Conservation (phyloP, 2,329 filamentous ascomycete species). For the Albophoma yamanashiensis region DNA sequence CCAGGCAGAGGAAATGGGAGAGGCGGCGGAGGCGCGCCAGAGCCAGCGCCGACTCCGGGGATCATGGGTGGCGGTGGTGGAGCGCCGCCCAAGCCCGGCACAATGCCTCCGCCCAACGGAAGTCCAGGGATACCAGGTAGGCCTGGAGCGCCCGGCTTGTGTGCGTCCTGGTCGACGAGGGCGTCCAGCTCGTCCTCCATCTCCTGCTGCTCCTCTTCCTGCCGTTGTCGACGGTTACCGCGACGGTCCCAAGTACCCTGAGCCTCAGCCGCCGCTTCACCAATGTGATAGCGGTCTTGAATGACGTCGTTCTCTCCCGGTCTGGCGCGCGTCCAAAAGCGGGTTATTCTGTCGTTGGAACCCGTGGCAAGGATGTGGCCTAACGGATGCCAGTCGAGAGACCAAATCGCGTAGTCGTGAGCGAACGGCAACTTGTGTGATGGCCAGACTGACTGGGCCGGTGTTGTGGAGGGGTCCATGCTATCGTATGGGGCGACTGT, state of each 20-base stretch:
- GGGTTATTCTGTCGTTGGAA: constrained; percentile 90
- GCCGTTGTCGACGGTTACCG: constrained; percentile 64
- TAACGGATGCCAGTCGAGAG: constrained; percentile 92
- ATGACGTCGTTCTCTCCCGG: constrained; percentile 79
- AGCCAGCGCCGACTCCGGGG: constrained; percentile 36
- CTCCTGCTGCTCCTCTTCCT: constrained; percentile 91
- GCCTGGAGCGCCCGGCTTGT: constrained; percentile 33
- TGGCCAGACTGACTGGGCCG: constrained; percentile 84
- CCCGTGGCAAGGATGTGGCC: constrained; percentile 93
- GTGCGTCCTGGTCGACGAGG: constrained; percentile 77
- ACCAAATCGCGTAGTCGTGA: constrained; percentile 95
- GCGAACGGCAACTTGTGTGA: constrained; percentile 80
- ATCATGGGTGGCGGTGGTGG: constrained; percentile 31
- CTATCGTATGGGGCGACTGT: constrained; percentile 78
- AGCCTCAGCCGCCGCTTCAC: constrained; percentile 83
- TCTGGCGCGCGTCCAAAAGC: constrained; percentile 88
- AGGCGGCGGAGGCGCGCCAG: constrained; percentile 32
- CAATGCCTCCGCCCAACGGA: constrained; percentile 27
- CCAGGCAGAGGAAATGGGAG: constrained; percentile 43
- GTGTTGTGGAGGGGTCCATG: constrained; percentile 65
- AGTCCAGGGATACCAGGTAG: constrained; percentile 52
- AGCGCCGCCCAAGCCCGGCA: constrained; percentile 29
- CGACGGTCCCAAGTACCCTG: constrained; percentile 89
- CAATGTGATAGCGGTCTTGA: constrained; percentile 91
- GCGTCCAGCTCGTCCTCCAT: constrained; percentile 88